phyloP scores from a whole-genome alignment of 495 filamentous ascomycete species.

The Neurospora sp. region DNA sequence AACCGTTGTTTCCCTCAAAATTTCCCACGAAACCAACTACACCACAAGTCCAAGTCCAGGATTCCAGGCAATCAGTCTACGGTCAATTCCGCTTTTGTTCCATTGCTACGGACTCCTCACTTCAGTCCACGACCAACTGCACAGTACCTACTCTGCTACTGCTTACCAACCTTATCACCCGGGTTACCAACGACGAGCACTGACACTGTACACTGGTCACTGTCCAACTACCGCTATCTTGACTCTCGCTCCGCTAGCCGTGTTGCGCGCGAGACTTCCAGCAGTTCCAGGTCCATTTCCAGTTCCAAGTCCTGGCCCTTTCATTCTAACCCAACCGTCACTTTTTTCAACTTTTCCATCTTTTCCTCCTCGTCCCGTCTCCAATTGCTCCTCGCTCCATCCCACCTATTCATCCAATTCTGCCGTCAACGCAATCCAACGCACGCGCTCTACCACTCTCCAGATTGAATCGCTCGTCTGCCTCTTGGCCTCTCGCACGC shows the following conservation, averaged over 20 bases:
- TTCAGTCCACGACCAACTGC: neutral
- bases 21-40: slow-evolving; percentile 8
- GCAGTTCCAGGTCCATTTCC: slow-evolving; percentile 1
- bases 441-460: neutral
- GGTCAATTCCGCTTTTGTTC: neutral
- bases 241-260: neutral
- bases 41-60: neutral
- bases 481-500: neutral
- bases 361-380: neutral
- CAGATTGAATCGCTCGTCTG: neutral
- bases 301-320: neutral
- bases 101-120: neutral
- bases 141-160: neutral
- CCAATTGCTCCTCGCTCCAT: neutral
- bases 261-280: neutral
- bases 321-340: neutral
- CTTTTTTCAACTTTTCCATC: neutral
- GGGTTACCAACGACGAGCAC: neutral
- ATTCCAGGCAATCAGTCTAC: neutral
- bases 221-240: neutral
- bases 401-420: neutral
- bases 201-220: neutral
- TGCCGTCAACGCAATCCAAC: neutral
- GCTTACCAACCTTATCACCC: neutral
- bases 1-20: slow-evolving; percentile 22